Evolutionary conservation across 116 monocot species (phyloP).

Genomic region (Dioscorea cayenensis): DNA sequence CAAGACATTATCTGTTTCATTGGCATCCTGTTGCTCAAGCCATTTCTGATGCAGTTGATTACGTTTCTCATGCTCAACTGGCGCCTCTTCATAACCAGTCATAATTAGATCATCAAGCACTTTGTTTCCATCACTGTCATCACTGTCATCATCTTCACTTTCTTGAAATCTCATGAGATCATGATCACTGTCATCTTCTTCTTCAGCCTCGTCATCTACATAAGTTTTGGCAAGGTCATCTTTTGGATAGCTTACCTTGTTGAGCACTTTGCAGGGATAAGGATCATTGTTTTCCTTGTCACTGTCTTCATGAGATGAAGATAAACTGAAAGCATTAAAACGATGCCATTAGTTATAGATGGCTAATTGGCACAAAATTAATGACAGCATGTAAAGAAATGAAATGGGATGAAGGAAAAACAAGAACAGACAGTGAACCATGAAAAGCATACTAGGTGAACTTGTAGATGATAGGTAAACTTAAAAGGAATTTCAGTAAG

Average conservation of each 20-base stretch:
- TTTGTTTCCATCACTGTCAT: conserved; percentile 60
- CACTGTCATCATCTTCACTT: conserved; percentile 65
- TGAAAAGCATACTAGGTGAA: neutral
- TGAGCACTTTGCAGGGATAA: conserved; percentile 11
- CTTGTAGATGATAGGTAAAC: neutral
- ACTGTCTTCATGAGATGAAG: conserved; percentile 61
- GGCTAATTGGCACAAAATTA: no score
- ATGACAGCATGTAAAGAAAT: no score
- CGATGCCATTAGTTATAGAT: neutral
- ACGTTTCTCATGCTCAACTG: conserved; percentile 59
- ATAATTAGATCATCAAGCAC: conserved; percentile 67
- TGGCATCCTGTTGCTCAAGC: conserved; percentile 89
- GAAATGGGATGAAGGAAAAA: neutral
- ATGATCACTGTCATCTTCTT: conserved; percentile 95
- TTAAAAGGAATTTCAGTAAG: neutral
- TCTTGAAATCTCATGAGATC: conserved; percentile 72
- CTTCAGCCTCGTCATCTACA: conserved; percentile 96
- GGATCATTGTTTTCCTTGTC: conserved; percentile 78
- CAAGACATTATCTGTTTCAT: conserved; percentile 62
- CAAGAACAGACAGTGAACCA: neutral
- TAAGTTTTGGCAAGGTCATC: conserved; percentile 50
- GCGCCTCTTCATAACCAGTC: conserved; percentile 62
- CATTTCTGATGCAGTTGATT: conserved; percentile 89
- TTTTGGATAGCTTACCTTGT: conserved; percentile 30
- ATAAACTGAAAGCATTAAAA: conserved; percentile 43